These are phyloP conservation scores for Taxillus chinensis DNA, from an alignment of 164 flowering plant species.

Conservation along the genomic window DNA sequence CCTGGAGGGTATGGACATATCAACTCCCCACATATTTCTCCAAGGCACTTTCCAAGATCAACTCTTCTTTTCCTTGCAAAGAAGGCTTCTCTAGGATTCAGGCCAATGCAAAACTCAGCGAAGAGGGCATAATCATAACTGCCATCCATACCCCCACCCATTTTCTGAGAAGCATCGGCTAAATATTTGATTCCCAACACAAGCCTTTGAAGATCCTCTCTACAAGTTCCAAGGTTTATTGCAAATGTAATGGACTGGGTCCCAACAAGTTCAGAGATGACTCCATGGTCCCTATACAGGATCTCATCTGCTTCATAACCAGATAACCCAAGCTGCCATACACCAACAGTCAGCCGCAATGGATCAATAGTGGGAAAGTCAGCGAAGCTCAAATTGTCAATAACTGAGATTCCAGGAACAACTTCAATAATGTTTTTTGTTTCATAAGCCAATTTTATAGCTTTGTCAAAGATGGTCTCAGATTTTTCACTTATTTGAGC, in stretches of 20 bases:
- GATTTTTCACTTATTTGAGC: conserved; percentile 33
- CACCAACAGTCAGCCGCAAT: conserved; percentile 33
- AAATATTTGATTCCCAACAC: conserved; percentile 26
- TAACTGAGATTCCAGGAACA: conserved; percentile 26
- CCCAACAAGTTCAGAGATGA: conserved; percentile 40
- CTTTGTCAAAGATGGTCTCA: conserved; percentile 21
- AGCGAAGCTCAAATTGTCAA: conserved; percentile 16
- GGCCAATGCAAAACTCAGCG: conserved; percentile 22
- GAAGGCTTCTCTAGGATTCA: conserved; percentile 79
- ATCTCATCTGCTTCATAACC: conserved; percentile 47
- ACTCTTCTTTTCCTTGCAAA: conserved; percentile 44
- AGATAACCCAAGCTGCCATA: conserved; percentile 31
- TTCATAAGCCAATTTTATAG: conserved; percentile 24
- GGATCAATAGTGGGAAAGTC: conserved; percentile 29
- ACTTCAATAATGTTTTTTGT: conserved; percentile 13
- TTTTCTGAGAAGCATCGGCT: conserved; percentile 10
- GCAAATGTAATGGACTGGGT: conserved; percentile 33
- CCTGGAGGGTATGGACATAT: conserved; percentile 65
- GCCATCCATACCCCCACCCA: conserved; percentile 3
- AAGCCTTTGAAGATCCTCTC: conserved; percentile 32
- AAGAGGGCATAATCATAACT: conserved; percentile 17
- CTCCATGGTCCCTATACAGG: conserved; percentile 21
- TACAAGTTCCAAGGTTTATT: conserved; percentile 29
- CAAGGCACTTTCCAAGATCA: conserved; percentile 23
- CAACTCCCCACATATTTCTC: conserved; percentile 45